These are phyloP conservation scores for Beauveria bassiana DNA, from an alignment of 2,329 filamentous ascomycete genomes.

Conservation along the genomic window DNA sequence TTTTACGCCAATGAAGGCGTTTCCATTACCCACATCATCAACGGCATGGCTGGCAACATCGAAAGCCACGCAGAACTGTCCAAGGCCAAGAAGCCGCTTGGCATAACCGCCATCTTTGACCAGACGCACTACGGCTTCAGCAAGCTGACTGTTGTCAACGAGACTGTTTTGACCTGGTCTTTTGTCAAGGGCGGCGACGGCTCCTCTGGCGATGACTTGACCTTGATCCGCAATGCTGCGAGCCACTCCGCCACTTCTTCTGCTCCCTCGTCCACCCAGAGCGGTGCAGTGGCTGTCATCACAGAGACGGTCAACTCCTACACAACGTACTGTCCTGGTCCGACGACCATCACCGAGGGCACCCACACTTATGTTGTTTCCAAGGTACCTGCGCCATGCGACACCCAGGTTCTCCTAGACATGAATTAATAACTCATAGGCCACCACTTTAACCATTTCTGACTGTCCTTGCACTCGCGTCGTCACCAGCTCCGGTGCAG, in stretches of 20 bases:
- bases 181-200: conserved; percentile 36
- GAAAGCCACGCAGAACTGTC: conserved; percentile 38
- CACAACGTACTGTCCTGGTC: conserved; percentile 58
- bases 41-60: conserved; percentile 46
- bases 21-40: conserved; percentile 42
- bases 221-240: conserved; percentile 2
- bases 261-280: neutral
- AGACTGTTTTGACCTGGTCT: conserved; percentile 33
- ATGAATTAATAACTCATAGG: conserved; percentile 20
- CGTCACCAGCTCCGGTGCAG: conserved; percentile 24
- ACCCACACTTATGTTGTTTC: conserved; percentile 56
- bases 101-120: conserved; percentile 38
- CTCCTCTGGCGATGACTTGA: conserved; percentile 30
- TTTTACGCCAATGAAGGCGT: conserved; percentile 38
- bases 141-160: conserved; percentile 27
- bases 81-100: conserved; percentile 23
- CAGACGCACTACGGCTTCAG: conserved; percentile 39
- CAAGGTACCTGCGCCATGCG: conserved; percentile 13
- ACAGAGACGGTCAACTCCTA: conserved; percentile 54
- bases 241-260: neutral
- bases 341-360: conserved; percentile 50
- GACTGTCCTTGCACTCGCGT: conserved; percentile 54
- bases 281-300: conserved; percentile 34
- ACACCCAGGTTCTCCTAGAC: too few relatives aligned
- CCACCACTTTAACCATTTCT: conserved; percentile 56